Percentiles rank a stretch among this genome's conserved stretches.
phyloP scores from a whole-genome alignment of 108 stramenopile genomes.

The Skeletonema tropicum region DNA sequence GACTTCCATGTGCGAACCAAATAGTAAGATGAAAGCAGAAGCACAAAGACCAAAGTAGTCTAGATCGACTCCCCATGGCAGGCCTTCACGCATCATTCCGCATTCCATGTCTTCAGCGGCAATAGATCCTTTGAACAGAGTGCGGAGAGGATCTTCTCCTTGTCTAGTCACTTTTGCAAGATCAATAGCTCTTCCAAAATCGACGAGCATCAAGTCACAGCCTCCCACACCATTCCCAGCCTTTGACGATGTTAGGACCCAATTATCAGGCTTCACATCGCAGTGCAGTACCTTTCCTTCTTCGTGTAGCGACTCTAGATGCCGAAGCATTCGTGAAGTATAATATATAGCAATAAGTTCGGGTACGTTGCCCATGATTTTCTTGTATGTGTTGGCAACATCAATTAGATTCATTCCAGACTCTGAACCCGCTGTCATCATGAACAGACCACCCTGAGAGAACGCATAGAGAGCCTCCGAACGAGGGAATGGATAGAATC shows the following conservation, averaged over 20 bases:
- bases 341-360: conserved; percentile 76
- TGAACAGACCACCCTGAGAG: conserved; percentile 70
- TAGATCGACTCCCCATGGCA: conserved; percentile 78
- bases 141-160: conserved; percentile 36
- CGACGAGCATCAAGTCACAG: conserved; percentile 73
- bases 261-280: conserved; percentile 88
- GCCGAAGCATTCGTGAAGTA: conserved; percentile 68
- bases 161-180: conserved; percentile 33
- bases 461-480: conserved; percentile 63
- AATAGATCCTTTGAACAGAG: conserved; percentile 57
- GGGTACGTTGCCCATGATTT: conserved; percentile 63
- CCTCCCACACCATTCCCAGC: conserved; percentile 35
- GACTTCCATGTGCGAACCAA: conserved; percentile 68
- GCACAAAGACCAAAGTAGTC: conserved; percentile 78
- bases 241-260: conserved; percentile 59
- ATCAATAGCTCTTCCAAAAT: conserved; percentile 84
- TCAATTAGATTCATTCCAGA: conserved; percentile 79
- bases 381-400: conserved; percentile 71
- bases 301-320: conserved; percentile 74
- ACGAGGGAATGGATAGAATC: conserved; percentile 60
- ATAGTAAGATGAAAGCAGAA: conserved; percentile 69
- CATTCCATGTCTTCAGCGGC: conserved; percentile 72
- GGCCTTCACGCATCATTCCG: conserved; percentile 66
- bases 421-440: conserved; percentile 77
- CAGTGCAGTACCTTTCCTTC: conserved; percentile 82